These are phyloP conservation scores for Extremus antarcticus DNA, from an alignment of 495 filamentous ascomycete species.

Conservation along the genomic window DNA sequence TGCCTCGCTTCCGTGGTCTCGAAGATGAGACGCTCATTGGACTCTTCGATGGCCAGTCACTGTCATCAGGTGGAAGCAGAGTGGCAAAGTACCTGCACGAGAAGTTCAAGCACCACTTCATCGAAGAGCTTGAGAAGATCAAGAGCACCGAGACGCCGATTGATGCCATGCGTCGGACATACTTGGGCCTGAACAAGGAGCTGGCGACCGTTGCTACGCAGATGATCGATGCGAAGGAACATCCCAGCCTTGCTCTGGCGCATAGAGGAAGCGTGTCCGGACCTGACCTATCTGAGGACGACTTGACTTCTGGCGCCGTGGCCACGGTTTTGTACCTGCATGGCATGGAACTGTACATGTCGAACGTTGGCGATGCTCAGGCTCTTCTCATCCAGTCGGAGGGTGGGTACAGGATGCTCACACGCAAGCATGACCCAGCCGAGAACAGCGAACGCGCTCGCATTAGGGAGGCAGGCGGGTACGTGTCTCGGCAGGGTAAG, in stretches of 20 bases:
- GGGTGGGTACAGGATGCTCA: constrained; percentile 66
- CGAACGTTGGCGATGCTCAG: constrained; percentile 90
- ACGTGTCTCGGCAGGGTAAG: constrained; percentile 85
- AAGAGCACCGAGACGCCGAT: constrained; percentile 54
- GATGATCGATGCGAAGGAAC: constrained; percentile 59
- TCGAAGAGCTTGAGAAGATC: constrained; percentile 64
- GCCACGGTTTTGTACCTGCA: constrained; percentile 87
- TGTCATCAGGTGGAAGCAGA: constrained; percentile 79
- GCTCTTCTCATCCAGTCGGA: constrained; percentile 87
- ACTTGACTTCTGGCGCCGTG: constrained; percentile 78
- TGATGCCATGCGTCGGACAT: constrained; percentile 78
- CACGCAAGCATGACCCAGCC: constrained; percentile 84
- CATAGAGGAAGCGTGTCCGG: constrained; percentile 61
- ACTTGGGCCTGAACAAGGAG: constrained; percentile 85
- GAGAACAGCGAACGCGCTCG: constrained; percentile 70
- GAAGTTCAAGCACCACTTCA: constrained; percentile 76
- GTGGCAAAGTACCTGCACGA: constrained; percentile 95
- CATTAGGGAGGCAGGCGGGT: constrained; percentile 90
- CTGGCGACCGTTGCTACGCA: constrained; percentile 78
- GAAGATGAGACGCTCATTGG: constrained; percentile 84
- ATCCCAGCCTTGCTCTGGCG: constrained; percentile 37
- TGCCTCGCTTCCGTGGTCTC: constrained; percentile 82
- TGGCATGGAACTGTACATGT: constrained; percentile 80
- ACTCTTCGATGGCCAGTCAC: constrained; percentile 84
- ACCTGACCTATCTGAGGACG: constrained; percentile 68